Evolutionary conservation across 2,329 filamentous ascomycete genomes (phyloP).

Genomic region (Aotearoamyces nothofagi): DNA sequence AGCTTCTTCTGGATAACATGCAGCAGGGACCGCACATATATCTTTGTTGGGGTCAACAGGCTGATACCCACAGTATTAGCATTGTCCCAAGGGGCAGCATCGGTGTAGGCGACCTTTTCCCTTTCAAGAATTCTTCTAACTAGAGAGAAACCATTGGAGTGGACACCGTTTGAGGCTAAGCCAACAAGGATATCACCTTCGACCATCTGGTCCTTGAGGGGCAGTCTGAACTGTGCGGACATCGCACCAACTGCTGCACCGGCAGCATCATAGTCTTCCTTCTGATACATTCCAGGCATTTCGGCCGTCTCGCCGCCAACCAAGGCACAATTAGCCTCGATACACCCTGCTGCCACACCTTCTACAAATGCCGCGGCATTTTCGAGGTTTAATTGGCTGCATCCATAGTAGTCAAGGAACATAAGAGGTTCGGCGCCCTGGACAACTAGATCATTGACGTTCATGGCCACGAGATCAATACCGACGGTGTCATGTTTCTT

Average conservation of each 20-base stretch:
- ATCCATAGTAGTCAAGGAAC: slow-evolving; percentile 97
- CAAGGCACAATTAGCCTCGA: slow-evolving; percentile 70
- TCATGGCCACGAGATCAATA: slow-evolving; percentile 96
- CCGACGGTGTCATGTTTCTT: slow-evolving; percentile 88
- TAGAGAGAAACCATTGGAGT: slow-evolving; percentile 97
- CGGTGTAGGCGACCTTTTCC: slow-evolving; percentile 55
- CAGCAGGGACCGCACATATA: slow-evolving; percentile 79
- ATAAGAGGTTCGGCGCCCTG: slow-evolving; percentile 90
- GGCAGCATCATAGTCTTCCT: slow-evolving; percentile 88
- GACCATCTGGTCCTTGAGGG: slow-evolving; percentile 59
- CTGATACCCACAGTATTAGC: slow-evolving; percentile 53
- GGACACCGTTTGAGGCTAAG: slow-evolving; percentile 70
- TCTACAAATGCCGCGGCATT: slow-evolving; percentile 76
- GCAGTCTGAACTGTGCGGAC: slow-evolving; percentile 52
- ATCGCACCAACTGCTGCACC: slow-evolving; percentile 84
- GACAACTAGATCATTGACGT: slow-evolving; percentile 93
- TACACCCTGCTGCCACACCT: slow-evolving; percentile 79
- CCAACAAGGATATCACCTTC: slow-evolving; percentile 77
- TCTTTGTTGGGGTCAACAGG: slow-evolving; percentile 77
- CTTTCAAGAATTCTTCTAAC: slow-evolving; percentile 75
- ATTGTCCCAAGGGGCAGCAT: slow-evolving; percentile 61
- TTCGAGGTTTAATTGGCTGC: slow-evolving; percentile 68
- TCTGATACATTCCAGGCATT: slow-evolving; percentile 95
- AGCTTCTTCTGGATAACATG: slow-evolving; percentile 44
- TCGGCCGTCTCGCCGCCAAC: slow-evolving; percentile 97